Evolutionary conservation across 2,329 filamentous ascomycete species (phyloP), one percentile per base, ranked within the genome.

Genomic region (Stemphylium lycopersici): DNA sequence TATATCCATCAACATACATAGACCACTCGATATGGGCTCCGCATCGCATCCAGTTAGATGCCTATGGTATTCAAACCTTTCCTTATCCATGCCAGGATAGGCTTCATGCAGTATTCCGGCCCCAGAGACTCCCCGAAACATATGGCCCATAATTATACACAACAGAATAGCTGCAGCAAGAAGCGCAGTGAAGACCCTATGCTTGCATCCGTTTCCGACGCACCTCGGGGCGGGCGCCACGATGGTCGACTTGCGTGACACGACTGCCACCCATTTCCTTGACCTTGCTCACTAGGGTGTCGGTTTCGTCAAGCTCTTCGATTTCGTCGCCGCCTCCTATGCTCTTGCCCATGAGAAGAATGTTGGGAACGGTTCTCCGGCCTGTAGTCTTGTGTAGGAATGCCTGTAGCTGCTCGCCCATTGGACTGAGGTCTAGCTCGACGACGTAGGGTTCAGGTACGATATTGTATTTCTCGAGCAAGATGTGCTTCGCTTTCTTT

Each of bases 321-420:
- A 99, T 84, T 56, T 97, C 91, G 71, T 98, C 93, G 44, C 91
- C 87, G 18, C 95, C 95, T 41, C 95, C 95, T 57, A 98, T 91
- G 75, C 90, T 95, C 74, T 88, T 87, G 40, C 91, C 92, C 68
- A 91, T 90, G 67, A 99, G 83, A 65, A 99, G 82, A 32, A 98
- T 84, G 71, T 99, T 99, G 13, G 95, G 95, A 0, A 99, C 95
- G 0, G 95, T 99, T 55, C 80, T 82, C 44, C 93, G 85, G 39
- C 90, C 90, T 0, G 95, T 98, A 70, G 85, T 88, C 55, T 87
- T 83, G 13, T 76, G 82, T 8, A 99, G 80, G 15, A 85, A 83
- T 8, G 82, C 83, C 76, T 99, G 95, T 37, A 99, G 77, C 50
- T 84, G 77, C 1, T 78, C 70, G 32, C 93, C 95, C 11, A 96